A percentile compares a stretch with the other conserved stretches of the same genome.
These are phyloP conservation scores for Medicago lupulina DNA, from an alignment of 306 rosid genomes.

Conservation along the genomic window DNA sequence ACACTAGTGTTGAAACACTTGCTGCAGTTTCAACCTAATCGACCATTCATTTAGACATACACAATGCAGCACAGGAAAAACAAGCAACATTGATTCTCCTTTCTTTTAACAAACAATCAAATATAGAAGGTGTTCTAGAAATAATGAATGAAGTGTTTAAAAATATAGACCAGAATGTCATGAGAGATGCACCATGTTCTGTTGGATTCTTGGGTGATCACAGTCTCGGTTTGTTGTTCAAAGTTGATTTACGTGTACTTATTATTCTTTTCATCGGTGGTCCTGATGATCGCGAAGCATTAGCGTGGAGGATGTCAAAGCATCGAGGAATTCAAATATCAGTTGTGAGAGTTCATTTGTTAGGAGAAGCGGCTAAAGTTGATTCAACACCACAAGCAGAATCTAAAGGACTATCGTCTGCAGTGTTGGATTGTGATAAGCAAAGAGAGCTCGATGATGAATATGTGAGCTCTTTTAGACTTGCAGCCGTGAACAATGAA, in stretches of 20 bases:
- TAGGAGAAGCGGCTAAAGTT: conserved; percentile 35
- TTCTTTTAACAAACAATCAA: conserved; percentile 52
- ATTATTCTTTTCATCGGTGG: conserved; percentile 50
- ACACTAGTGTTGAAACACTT: conserved; percentile 28
- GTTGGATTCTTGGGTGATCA: conserved; percentile 48
- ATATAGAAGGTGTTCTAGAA: conserved; percentile 45
- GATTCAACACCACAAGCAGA: conserved; percentile 1
- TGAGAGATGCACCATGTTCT: conserved; percentile 50
- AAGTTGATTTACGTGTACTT: conserved; percentile 17
- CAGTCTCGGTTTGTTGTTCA: conserved; percentile 41
- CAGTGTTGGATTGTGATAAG: conserved; percentile 16
- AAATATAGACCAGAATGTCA: conserved; percentile 44
- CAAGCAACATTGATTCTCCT: conserved; percentile 44
- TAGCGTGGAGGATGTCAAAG: conserved; percentile 60
- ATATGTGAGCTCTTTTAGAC: conserved; percentile 48
- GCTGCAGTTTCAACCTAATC: conserved; percentile 45
- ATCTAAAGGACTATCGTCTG: conserved; percentile 1
- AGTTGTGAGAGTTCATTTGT: conserved; percentile 45
- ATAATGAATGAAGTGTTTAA: conserved; percentile 13
- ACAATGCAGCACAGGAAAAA: conserved; percentile 46
- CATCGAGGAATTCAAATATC: conserved; percentile 49
- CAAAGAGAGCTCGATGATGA: conserved; percentile 52
- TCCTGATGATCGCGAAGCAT: conserved; percentile 70
- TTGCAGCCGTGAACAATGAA: conserved; percentile 32
- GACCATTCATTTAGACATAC: conserved; percentile 56